phyloP scores from a whole-genome alignment of 768 basidiomycete genomes.

The Hygrocybe punicea region DNA sequence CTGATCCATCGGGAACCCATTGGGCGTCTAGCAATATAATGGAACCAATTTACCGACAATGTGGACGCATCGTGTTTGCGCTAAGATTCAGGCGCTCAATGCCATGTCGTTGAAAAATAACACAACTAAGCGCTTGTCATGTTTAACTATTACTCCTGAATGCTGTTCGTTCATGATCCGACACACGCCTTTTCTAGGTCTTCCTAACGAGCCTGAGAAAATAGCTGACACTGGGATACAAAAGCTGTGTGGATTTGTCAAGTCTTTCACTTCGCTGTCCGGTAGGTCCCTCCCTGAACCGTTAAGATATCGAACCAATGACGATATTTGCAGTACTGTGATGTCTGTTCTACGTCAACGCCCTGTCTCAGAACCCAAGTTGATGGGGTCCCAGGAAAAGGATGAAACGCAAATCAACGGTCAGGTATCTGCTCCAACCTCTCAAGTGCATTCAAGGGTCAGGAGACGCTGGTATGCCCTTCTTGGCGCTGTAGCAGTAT shows the following conservation, averaged over 20 bases:
- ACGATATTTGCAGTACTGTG: neutral
- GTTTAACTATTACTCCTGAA: neutral
- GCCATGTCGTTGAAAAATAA: too few species aligned
- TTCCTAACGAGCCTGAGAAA: too few species aligned
- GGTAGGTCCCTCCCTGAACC: neutral
- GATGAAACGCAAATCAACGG: neutral
- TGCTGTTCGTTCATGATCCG: neutral
- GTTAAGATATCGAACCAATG: neutral
- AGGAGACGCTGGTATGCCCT: constrained; percentile 4
- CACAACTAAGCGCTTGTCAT: neutral
- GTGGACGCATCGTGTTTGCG: too few species aligned
- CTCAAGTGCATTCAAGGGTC: neutral
- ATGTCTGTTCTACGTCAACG: constrained; percentile 9
- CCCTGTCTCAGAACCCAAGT: neutral
- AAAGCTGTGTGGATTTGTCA: too few species aligned
- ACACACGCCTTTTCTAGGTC: neutral
- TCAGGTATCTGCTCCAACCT: neutral
- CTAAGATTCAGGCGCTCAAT: too few species aligned
- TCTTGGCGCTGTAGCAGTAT: constrained; percentile 13
- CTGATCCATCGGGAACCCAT: too few species aligned
- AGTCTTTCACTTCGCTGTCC: too few species aligned
- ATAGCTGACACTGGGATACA: too few species aligned
- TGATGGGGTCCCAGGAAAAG: constrained; percentile 3
- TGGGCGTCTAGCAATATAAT: too few species aligned
- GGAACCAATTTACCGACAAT: too few species aligned